phyloP scores from a whole-genome alignment of 441 rosid species.

The Eutrema salsugineum region DNA sequence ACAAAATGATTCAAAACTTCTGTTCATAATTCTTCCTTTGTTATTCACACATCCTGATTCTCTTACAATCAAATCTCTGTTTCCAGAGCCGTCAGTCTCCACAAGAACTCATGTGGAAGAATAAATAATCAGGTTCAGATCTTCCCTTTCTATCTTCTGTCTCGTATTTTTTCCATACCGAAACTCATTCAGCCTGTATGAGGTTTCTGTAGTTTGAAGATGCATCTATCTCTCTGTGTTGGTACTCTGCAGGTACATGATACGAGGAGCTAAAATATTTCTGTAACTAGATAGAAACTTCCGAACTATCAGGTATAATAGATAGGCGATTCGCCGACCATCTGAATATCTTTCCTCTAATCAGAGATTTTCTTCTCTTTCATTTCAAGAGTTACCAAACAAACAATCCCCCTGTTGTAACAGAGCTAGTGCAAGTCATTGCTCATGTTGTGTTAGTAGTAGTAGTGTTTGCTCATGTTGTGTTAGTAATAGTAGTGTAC shows the following conservation, averaged over 20 bases:
- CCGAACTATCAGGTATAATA: slow-evolving; percentile 10
- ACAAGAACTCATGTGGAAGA: slow-evolving; percentile 78
- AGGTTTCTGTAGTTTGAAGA: not conserved
- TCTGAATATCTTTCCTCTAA: not conserved
- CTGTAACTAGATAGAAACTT: slow-evolving; percentile 7
- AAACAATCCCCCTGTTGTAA: slow-evolving; percentile 15
- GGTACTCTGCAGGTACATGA: slow-evolving; percentile 26
- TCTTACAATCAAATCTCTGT: not conserved
- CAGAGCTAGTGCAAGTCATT: slow-evolving; percentile 7
- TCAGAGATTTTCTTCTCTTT: slow-evolving; percentile 1
- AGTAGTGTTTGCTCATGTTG: slow-evolving; percentile 24
- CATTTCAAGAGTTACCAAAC: not conserved
- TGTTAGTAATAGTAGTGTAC: slow-evolving; percentile 12
- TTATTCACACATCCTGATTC: not conserved
- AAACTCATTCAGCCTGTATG: not conserved
- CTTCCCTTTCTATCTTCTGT: slow-evolving; percentile 8
- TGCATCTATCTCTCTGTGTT: not conserved
- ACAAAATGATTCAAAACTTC: not conserved
- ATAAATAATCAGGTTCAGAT: slow-evolving; percentile 68
- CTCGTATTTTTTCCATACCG: not conserved
- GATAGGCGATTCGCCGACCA: slow-evolving; percentile 10
- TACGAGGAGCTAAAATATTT: slow-evolving; percentile 3
- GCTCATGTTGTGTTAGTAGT: slow-evolving; percentile 22
- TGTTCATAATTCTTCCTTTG: slow-evolving; percentile 7
- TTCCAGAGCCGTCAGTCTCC: slow-evolving; percentile 57